Evolutionary conservation across 805 yeast genomes (phyloP).

Genomic region (Hanseniaspora occidentalis): DNA sequence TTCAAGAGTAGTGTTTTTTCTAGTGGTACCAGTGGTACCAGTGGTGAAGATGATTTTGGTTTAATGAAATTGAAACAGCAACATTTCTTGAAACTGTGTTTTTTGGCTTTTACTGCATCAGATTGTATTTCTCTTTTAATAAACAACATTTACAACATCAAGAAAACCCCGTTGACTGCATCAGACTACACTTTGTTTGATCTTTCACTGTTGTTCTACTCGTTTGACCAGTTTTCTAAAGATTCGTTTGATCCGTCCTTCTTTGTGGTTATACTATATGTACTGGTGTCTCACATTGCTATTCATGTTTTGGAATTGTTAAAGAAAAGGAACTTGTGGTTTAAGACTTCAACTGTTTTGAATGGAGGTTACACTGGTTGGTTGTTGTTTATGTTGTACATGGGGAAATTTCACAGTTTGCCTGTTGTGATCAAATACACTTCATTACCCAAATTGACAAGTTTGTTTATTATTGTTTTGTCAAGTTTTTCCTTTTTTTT

Average conservation of each 20-base stretch:
- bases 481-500: slow-evolving; percentile 42
- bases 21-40: no score
- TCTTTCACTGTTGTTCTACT: slow-evolving; percentile 17
- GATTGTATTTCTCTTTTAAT: background rate
- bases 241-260: background rate
- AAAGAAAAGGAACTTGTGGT: slow-evolving; percentile 39
- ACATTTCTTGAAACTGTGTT: slow-evolving; percentile 22
- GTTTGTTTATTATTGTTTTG: slow-evolving; percentile 34
- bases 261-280: slow-evolving; percentile 27
- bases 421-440: slow-evolving; percentile 48
- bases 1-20: no score
- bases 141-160: background rate
- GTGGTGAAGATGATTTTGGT: no score
- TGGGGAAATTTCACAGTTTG: slow-evolving; percentile 32
- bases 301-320: slow-evolving; percentile 53
- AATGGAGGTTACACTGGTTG: slow-evolving; percentile 42
- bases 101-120: background rate
- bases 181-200: slow-evolving; percentile 20
- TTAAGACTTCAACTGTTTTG: slow-evolving; percentile 49
- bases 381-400: slow-evolving; percentile 28
- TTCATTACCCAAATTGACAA: slow-evolving; percentile 53
- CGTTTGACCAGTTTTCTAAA: slow-evolving; percentile 7
- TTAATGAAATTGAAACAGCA: background rate
- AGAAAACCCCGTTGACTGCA: slow-evolving; percentile 13
- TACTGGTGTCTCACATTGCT: slow-evolving; percentile 43